These are phyloP conservation scores for Gastrolobium bilobum DNA, from an alignment of 306 rosid species.

Conservation along the genomic window DNA sequence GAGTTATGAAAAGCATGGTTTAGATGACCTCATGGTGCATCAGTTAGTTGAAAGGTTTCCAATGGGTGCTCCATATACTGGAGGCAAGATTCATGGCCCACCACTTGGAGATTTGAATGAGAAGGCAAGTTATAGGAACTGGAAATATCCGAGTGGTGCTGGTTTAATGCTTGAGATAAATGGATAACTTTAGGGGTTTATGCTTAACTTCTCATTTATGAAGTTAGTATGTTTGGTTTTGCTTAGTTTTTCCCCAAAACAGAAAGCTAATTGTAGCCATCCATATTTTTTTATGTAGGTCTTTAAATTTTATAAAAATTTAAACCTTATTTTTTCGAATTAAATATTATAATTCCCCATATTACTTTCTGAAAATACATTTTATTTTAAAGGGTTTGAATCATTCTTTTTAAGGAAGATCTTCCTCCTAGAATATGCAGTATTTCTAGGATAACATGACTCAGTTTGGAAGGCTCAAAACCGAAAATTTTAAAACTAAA, in stretches of 20 bases:
- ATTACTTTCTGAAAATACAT: too few species aligned
- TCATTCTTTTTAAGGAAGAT: too few species aligned
- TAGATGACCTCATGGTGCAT: slow-evolving; percentile 97
- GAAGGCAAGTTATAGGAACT: slow-evolving; percentile 74
- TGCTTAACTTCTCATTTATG: slow-evolving; percentile 28
- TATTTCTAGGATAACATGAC: too few species aligned
- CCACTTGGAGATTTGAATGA: slow-evolving; percentile 97
- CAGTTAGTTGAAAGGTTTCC: slow-evolving; percentile 98
- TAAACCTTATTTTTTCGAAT: too few species aligned
- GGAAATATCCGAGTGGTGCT: slow-evolving; percentile 42
- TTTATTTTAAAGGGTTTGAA: too few species aligned
- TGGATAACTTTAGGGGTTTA: neutral
- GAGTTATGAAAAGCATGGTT: slow-evolving; percentile 99
- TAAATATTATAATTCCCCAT: too few species aligned
- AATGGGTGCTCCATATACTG: slow-evolving; percentile 96
- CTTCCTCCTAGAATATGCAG: too few species aligned
- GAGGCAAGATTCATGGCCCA: slow-evolving; percentile 97
- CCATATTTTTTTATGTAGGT: too few species aligned
- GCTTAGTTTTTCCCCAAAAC: neutral
- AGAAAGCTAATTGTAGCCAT: slow-evolving; percentile 10
- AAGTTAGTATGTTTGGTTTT: slow-evolving; percentile 16
- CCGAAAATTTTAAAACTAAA: too few species aligned
- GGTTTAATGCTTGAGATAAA: slow-evolving; percentile 27
- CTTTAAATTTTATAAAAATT: too few species aligned
- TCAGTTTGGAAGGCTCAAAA: too few species aligned